Conservation (phyloP, 2,329 filamentous ascomycete species). For the Xylaria sp. region DNA sequence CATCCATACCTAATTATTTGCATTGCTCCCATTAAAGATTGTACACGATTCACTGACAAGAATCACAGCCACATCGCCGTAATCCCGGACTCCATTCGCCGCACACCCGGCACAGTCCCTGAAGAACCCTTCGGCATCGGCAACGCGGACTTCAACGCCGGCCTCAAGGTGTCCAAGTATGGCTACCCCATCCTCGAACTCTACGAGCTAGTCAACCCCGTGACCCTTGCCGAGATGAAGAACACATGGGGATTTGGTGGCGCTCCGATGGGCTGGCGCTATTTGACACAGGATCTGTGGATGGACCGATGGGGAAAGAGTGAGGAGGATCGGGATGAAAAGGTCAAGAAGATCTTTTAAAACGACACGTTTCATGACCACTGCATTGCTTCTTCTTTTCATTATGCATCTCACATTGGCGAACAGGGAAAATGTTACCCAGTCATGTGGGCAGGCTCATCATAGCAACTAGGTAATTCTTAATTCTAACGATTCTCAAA, state of each 20-base stretch:
- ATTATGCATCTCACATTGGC: background rate
- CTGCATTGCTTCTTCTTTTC: background rate
- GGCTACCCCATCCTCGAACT: slow-evolving; percentile 9
- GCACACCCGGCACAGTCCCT: slow-evolving; percentile 2
- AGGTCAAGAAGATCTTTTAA: slow-evolving; percentile 9
- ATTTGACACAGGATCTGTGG: slow-evolving; percentile 2
- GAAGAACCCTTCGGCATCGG: slow-evolving; percentile 4
- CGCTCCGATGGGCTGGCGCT: slow-evolving; percentile 10
- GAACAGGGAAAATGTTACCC: background rate
- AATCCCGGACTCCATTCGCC: slow-evolving; percentile 4
- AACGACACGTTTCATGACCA: background rate
- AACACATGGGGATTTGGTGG: slow-evolving; percentile 5
- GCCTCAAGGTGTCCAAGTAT: slow-evolving; percentile 8
- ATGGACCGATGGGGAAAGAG: slow-evolving; percentile 4
- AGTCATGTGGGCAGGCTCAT: background rate
- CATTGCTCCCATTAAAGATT: background rate
- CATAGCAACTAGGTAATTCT: background rate
- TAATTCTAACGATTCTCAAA: background rate
- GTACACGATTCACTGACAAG: background rate
- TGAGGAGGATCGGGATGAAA: background rate
- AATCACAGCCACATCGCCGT: slow-evolving; percentile 6
- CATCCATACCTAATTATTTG: background rate
- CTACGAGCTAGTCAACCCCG: slow-evolving; percentile 7
- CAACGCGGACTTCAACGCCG: slow-evolving; percentile 9
- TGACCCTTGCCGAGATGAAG: slow-evolving; percentile 10